A percentile compares a stretch with the other conserved stretches of the same genome.
These are phyloP conservation scores for Penicillium sp. DNA, from an alignment of 2,329 filamentous ascomycete genomes.

Conservation along the genomic window DNA sequence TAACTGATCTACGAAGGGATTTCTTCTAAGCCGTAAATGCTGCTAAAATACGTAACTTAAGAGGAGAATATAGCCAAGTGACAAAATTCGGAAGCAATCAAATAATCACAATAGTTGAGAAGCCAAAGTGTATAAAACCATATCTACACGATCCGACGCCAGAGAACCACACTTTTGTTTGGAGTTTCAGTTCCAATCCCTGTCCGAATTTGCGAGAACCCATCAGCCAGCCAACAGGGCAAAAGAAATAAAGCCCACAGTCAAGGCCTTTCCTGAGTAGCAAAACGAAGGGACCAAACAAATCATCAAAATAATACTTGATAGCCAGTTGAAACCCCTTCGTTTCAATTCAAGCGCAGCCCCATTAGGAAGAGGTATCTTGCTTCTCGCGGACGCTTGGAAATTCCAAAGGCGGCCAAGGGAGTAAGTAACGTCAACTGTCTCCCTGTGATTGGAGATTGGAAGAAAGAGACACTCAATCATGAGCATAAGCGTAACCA, in stretches of 20 bases:
- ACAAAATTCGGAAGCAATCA: constrained; percentile 15
- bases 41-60: background rate
- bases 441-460: background rate
- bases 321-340: background rate
- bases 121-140: constrained; percentile 32
- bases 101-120: constrained; percentile 27
- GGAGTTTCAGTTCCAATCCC: constrained; percentile 27
- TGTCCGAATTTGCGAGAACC: constrained; percentile 10
- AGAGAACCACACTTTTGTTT: constrained; percentile 34
- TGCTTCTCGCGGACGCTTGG: background rate
- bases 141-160: constrained; percentile 38
- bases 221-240: constrained; percentile 7
- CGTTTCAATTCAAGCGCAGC: background rate
- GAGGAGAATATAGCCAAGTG: constrained; percentile 11
- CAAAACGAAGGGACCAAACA: background rate
- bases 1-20: background rate
- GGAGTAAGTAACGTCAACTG: constrained; percentile 3
- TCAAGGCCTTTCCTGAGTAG: background rate
- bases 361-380: background rate
- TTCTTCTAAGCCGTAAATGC: background rate
- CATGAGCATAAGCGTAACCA: constrained; percentile 15
- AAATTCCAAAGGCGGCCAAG: background rate
- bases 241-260: constrained; percentile 19
- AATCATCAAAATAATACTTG: background rate
- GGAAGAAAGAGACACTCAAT: constrained; percentile 1